Evolutionary conservation across 768 basidiomycete species (phyloP).

Genomic region (Suillus tomentosus): DNA sequence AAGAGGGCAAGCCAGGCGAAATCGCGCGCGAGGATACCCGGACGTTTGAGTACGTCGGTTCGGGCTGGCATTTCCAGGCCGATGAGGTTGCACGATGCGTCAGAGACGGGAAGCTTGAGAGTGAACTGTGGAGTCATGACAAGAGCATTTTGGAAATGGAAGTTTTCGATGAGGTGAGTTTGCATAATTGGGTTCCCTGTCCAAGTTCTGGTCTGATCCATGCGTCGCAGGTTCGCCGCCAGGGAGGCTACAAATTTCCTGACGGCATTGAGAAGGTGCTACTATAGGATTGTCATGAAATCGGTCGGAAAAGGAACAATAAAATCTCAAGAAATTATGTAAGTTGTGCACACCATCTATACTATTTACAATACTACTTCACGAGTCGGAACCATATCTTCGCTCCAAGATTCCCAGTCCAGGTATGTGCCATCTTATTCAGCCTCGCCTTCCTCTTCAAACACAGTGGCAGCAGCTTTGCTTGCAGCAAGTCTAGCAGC

Average conservation of each 20-base stretch:
- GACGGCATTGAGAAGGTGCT: conserved; percentile 38
- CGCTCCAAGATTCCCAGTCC: background rate
- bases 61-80: conserved; percentile 53
- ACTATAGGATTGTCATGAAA: conserved; percentile 8
- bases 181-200: background rate
- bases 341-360: background rate
- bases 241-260: conserved; percentile 43
- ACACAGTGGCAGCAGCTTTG: conserved; percentile 28
- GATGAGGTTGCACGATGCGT: conserved; percentile 52
- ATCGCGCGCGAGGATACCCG: conserved; percentile 38
- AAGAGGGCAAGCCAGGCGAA: conserved; percentile 33
- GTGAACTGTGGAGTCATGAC: conserved; percentile 46
- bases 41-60: conserved; percentile 35
- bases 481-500: conserved; percentile 43
- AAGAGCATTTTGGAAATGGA: conserved; percentile 52
- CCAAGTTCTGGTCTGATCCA: conserved; percentile 8
- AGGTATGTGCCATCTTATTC: conserved; percentile 1
- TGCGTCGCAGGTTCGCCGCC: conserved; percentile 32
- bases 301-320: background rate
- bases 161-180: conserved; percentile 50
- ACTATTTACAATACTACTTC: background rate
- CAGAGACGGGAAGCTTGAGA: conserved; percentile 48
- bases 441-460: conserved; percentile 27
- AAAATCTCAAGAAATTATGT: background rate
- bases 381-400: background rate